Conservation (phyloP, 352 stramenopile species). For the Phytophthora macrochlamydospora region DNA sequence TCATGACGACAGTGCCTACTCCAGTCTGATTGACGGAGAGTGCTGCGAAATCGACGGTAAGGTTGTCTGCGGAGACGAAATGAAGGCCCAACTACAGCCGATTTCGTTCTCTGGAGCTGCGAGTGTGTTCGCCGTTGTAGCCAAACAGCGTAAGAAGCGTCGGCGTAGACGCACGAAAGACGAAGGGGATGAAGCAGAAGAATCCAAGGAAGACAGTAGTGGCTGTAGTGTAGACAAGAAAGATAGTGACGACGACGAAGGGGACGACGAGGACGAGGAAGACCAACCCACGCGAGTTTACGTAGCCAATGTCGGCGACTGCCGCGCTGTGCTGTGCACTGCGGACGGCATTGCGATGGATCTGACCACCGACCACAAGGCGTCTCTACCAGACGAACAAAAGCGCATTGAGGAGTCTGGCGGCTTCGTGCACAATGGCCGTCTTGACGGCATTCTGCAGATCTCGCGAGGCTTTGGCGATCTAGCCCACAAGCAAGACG, state of each 20-base stretch:
- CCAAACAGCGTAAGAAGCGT: conserved; percentile 50
- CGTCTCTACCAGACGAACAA: conserved; percentile 76
- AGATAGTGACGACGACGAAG: conserved; percentile 9
- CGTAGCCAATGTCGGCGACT: conserved; percentile 91
- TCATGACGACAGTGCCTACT: conserved; percentile 5
- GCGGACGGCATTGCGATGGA: conserved; percentile 73
- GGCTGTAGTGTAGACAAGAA: conserved; percentile 1
- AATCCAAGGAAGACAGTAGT: conserved; percentile 10
- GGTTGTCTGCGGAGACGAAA: conserved; percentile 44
- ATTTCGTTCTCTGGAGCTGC: conserved; percentile 88
- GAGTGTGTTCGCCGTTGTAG: conserved; percentile 66
- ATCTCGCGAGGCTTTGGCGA: conserved; percentile 91
- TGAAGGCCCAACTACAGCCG: conserved; percentile 61
- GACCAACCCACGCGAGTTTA: conserved; percentile 65
- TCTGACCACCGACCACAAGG: conserved; percentile 90
- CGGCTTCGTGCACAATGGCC: conserved; percentile 89
- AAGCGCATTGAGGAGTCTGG: conserved; percentile 79
- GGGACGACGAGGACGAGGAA: conserved; percentile 4
- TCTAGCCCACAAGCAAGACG: conserved; percentile 87
- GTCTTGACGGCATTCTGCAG: conserved; percentile 86
- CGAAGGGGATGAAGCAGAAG: conserved; percentile 10
- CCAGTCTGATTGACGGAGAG: conserved; percentile 37
- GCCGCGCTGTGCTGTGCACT: conserved; percentile 86
- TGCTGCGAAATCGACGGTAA: conserved; percentile 47
- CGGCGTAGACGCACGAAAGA: conserved; percentile 13